Evolutionary conservation across 1,139 yeast species (phyloP), one percentile per base, ranked within the genome.

Genomic region (Barnettozyma hawaiiensis): DNA sequence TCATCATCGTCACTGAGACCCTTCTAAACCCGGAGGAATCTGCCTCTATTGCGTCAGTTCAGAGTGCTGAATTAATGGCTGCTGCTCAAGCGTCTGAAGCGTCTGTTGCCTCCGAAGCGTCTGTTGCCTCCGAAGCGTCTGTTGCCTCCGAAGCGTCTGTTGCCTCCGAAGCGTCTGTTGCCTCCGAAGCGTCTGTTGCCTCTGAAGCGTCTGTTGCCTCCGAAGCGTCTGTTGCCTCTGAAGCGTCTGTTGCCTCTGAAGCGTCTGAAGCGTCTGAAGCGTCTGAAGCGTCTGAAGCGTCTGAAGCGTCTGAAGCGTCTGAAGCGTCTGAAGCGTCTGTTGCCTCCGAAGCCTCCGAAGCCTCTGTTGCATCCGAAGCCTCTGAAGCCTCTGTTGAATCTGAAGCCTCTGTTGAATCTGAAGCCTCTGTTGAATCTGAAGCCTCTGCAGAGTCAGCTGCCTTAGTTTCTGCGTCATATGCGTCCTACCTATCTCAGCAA

Each of bases 1-100:
- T 57, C 31, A 43, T 56, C 24, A 18, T 48, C 35, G 43, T 47
- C 32, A 56, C 60, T 11, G 42, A 46, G 41, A 56, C 60, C 28
- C 39, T 50, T 27, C 48, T 52, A 39, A 49, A 48, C 18, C 53
- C 59, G 28, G 52, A 49, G 39, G 58, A 54, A 43, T 54, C 58
- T n/a, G 44, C 53, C 12, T 35, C 48, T 15, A 31, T 50, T 37
- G 40, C 14, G 33, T 31, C 33, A 5, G 33, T 19, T 18, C 21
- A 31, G 22, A 16, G 22, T 19, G 14, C 14, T 5, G 12, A 2
- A 11, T 12, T 21, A 16, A 8, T 7, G 14, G 52, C 52, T 11
- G 46, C 31, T 23, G 49, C 53, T 14, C 44, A 48, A 16, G 47
- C 38, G 3, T 43, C 50, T 3, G 42, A 41, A 8, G 52, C 46